Base-by-base conservation (phyloP, 768 basidiomycete genomes). In the Psilocybe sp. region DNA sequence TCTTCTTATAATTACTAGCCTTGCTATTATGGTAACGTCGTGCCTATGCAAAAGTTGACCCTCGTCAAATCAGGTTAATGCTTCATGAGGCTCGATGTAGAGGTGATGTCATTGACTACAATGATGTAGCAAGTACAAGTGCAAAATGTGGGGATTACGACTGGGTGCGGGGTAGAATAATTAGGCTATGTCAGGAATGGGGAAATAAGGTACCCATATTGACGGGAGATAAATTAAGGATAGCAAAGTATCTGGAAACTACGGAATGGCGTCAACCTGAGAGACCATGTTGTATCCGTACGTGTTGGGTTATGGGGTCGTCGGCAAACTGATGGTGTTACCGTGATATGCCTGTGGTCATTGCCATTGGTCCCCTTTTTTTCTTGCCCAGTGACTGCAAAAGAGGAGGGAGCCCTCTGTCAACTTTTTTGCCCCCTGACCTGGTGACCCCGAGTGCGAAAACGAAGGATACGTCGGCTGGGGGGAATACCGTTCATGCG, bases 351-450 rank as follows among this genome's bases (percentile, higher is more conserved):
- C 23, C 23, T 28, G 23, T 28, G 23, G 23, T 28, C 23, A 7
- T 28, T 68, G 54, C 48, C 71, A 62, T 48, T 69, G 76, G 76
- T 73, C 81, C 60, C 77, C 68, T 41, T 81, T 80, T 50, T 70
- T 69, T 51, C 73, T 72, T 63, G n/a, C 65, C 53, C n/a, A 72
- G 37, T 14, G 69, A 58, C 31, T 76, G 72, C 20, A 75, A 68
- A 58, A 81, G 72, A 16, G 82, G 82, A 40, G 85, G 84, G 38
- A 85, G 68, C 60, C 78, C n/a, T n/a, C n/a, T n/a, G n/a, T n/a
- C n/a, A n/a, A n/a, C n/a, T n/a, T n/a, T n/a, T n/a, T 81, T 73
- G 60, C 73, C 73, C 34, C 69, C 55, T 46, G 79, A 45, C 77
- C 68, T 34, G 77, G 72, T 5, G 82, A 74, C 33, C 75, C 72